Evolutionary conservation across 192 early-diverging fungal genomes (phyloP), one percentile per base, ranked within the genome.

Genomic region (Funneliformis geosporum): DNA sequence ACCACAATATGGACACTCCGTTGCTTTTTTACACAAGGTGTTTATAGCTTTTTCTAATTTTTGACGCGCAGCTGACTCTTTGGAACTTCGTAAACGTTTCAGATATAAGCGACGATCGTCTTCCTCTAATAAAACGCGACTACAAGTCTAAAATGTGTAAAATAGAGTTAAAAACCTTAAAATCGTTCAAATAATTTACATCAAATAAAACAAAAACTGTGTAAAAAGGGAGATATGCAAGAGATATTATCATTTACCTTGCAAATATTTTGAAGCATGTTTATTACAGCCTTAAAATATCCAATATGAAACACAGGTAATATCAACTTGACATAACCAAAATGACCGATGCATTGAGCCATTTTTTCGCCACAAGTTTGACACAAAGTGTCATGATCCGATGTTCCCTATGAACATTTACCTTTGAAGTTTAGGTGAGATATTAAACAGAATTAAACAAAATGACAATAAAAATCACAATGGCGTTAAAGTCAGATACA

Each of bases 231-330:
- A 40, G 2, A 14, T 64, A 42, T 55, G 50, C 27, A 80, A 55
- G 6, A 8, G 76, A 42, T 75, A 67, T 38, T 33, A 2, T 55
- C 33, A 46, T 0, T 46, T 83, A 95, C 94, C 86, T 98, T 98
- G 91, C 98, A 99, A 73, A 98, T 98, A 67, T 96, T 92, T 87
- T 99, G 97, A 44, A 99, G 85, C 72, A 98, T 95, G 25, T 87
- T 91, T 55, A 96, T 89, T 70, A 93, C 93, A 55, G 92, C 88
- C 80, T 94, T 93, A 83, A 99, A 99, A 85, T 96, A 99, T 62
- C 98, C 98, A 88, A 96, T 96, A 64, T 99, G 98, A 82, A 99
- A 99, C 25, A 99, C 95, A 7, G 98, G 98, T 65, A 99, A 85
- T 55, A 92, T 93, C 10, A 99, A 88, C 66, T 95, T 92, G 42